Percentiles rank a stretch among this genome's conserved stretches.
Evolutionary conservation across 805 yeast species (phyloP).

Genomic region (Hanseniaspora lachancei): DNA sequence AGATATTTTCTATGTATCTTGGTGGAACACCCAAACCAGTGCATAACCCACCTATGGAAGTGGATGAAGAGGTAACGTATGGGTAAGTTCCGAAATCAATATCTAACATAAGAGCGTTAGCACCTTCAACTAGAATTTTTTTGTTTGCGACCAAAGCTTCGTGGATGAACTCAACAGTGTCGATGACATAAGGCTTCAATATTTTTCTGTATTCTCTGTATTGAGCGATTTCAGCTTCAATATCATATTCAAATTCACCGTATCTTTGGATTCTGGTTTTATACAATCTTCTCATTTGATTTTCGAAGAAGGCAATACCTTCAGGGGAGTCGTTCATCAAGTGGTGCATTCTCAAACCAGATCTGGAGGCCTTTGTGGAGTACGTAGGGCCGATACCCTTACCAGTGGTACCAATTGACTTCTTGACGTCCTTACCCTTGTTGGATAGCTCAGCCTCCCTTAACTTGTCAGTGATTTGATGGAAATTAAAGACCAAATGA

Average conservation of each 20-base stretch:
- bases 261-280: conserved; percentile 77
- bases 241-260: conserved; percentile 82
- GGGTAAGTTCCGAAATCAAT: conserved; percentile 97
- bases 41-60: conserved; percentile 95
- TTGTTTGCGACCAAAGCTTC: conserved; percentile 61
- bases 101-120: conserved; percentile 95
- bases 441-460: conserved; percentile 79
- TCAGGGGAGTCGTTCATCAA: conserved; percentile 77
- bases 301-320: conserved; percentile 85
- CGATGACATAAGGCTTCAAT: conserved; percentile 84
- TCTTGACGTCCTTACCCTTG: conserved; percentile 42
- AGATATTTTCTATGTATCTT: conserved; percentile 57
- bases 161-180: conserved; percentile 75
- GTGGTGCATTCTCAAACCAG: conserved; percentile 95
- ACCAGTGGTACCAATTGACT: conserved; percentile 88
- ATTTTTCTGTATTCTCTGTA: conserved; percentile 62
- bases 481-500: conserved; percentile 94
- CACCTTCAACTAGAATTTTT: conserved; percentile 89
- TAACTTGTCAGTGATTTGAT: conserved; percentile 89
- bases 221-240: conserved; percentile 62
- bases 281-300: conserved; percentile 61
- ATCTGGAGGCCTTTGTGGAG: conserved; percentile 90
- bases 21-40: conserved; percentile 98
- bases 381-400: conserved; percentile 98
- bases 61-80: conserved; percentile 85